Conservation (phyloP, 345 rosid species). For the Carallia brachiata region DNA sequence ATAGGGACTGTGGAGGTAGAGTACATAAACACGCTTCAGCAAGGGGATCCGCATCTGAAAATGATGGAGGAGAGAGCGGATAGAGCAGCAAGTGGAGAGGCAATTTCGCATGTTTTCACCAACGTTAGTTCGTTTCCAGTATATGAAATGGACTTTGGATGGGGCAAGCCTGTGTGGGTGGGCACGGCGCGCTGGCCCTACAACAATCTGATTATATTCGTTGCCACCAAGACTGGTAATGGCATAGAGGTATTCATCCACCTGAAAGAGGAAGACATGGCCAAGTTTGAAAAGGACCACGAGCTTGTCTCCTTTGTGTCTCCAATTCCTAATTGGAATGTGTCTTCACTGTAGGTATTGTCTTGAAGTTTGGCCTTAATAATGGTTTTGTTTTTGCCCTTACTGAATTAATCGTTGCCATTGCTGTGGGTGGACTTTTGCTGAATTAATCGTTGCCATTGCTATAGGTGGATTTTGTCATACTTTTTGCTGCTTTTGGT, state of each 20-base stretch:
- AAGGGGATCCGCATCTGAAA: neutral
- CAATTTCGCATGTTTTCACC: neutral
- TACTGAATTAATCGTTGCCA: too few species aligned
- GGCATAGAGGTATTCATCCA: slow-evolving; percentile 14
- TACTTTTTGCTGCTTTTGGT: too few species aligned
- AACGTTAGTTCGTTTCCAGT: slow-evolving; percentile 1
- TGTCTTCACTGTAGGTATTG: too few species aligned
- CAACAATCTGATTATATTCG: neutral
- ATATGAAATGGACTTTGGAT: slow-evolving; percentile 12
- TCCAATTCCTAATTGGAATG: neutral
- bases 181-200: neutral
- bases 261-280: slow-evolving; percentile 17
- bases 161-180: slow-evolving; percentile 17
- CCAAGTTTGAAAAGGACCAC: neutral
- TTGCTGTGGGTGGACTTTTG: too few species aligned
- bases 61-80: neutral
- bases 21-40: neutral
- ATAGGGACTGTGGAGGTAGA: slow-evolving; percentile 4
- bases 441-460: too few species aligned
- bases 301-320: slow-evolving; percentile 5
- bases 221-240: slow-evolving; percentile 2
- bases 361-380: too few species aligned
- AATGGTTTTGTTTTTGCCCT: too few species aligned
- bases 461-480: too few species aligned
- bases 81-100: neutral